These are phyloP conservation scores for Antrodiella citrinella DNA, from an alignment of 768 basidiomycete genomes.

Conservation along the genomic window DNA sequence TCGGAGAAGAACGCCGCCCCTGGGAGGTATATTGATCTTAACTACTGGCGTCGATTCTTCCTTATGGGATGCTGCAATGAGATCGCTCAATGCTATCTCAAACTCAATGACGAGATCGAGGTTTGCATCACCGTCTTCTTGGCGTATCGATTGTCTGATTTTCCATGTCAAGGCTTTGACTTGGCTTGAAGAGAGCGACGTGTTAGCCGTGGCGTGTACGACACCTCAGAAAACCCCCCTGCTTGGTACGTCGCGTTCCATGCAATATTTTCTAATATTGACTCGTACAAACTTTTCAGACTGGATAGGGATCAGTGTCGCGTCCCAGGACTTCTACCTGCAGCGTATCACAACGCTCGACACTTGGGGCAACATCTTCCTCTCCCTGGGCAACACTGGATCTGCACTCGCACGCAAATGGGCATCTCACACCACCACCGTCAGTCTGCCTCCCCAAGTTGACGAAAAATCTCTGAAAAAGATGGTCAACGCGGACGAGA, in stretches of 20 bases:
- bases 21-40: conserved; percentile 6
- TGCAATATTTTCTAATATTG: conserved; percentile 5
- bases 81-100: conserved; percentile 3
- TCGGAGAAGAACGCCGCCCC: conserved; percentile 8
- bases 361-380: conserved; percentile 20
- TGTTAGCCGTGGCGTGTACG: conserved; percentile 12
- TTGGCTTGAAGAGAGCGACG: conserved; percentile 24
- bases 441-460: background rate
- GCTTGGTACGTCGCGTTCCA: conserved; percentile 8
- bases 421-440: background rate
- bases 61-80: conserved; percentile 13
- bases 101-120: conserved; percentile 3
- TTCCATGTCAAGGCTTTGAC: conserved; percentile 19
- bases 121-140: background rate
- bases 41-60: conserved; percentile 6
- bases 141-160: no score
- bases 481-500: background rate
- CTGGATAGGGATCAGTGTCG: conserved; percentile 20
- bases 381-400: conserved; percentile 27
- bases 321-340: conserved; percentile 21
- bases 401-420: conserved; percentile 23
- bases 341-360: conserved; percentile 20
- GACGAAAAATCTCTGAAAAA: conserved; percentile 5
- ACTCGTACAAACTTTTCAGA: conserved; percentile 3
- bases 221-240: background rate